These are phyloP conservation scores for Silene noctiflora DNA, from an alignment of 179 eudicot species.

Conservation along the genomic window DNA sequence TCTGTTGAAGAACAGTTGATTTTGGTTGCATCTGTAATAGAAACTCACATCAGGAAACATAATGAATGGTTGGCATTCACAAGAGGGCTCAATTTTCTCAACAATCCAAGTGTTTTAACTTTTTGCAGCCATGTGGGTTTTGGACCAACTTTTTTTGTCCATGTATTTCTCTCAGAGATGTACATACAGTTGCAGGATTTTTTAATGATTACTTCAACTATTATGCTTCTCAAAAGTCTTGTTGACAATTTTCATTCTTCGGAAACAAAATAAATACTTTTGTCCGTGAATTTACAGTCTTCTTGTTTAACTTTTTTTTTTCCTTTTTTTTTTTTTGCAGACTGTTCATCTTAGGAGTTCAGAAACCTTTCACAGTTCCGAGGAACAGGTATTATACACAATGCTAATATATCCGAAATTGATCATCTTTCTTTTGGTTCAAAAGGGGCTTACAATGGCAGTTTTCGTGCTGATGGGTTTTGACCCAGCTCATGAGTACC, in stretches of 20 bases:
- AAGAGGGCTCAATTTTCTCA: neutral
- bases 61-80: neutral
- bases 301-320: slow-evolving; percentile 14
- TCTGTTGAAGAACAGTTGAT: slow-evolving; percentile 9
- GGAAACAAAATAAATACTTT: neutral
- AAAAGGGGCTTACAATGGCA: neutral
- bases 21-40: slow-evolving; percentile 13
- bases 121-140: slow-evolving; percentile 11
- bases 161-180: neutral
- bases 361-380: slow-evolving; percentile 40
- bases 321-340: slow-evolving; percentile 26
- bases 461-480: neutral
- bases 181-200: neutral
- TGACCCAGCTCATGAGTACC: neutral
- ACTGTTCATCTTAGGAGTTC: slow-evolving; percentile 78
- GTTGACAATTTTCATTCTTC: neutral
- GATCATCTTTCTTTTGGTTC: neutral
- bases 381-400: slow-evolving; percentile 47
- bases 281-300: neutral
- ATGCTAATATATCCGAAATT: slow-evolving; percentile 5
- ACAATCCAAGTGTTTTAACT: slow-evolving; percentile 8
- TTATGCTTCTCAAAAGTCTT: neutral
- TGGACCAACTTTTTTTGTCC: slow-evolving; percentile 12
- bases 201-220: neutral
- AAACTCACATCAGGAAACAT: neutral